Percentiles rank a stretch among this genome's conserved stretches.
phyloP scores from a whole-genome alignment of 1,284 basidiomycete species.

The Trametes hirsuta region DNA sequence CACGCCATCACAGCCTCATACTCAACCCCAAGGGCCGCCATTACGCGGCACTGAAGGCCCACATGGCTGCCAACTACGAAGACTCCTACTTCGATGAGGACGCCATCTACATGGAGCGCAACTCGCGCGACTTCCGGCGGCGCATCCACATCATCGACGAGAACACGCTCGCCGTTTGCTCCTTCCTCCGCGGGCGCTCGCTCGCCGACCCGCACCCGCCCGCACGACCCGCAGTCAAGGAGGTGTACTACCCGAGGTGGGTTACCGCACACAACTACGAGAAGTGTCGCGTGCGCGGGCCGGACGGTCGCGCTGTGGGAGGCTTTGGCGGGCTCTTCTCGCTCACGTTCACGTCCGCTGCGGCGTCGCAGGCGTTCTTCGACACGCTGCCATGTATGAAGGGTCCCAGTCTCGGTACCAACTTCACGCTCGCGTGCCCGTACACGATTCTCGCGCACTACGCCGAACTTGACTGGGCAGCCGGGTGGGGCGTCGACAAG shows the following conservation, averaged over 20 bases:
- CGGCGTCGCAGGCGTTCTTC: conserved; percentile 84
- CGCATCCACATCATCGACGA: conserved; percentile 82
- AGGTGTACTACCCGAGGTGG: conserved; percentile 92
- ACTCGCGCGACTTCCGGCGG: conserved; percentile 88
- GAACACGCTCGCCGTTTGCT: conserved; percentile 85
- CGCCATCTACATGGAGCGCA: conserved; percentile 96
- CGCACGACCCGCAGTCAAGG: conserved; percentile 54
- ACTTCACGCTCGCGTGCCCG: conserved; percentile 93
- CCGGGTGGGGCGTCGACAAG: conserved; percentile 81
- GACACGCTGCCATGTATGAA: conserved; percentile 85
- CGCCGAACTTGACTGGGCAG: conserved; percentile 91
- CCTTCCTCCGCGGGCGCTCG: conserved; percentile 72
- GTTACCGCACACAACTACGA: conserved; percentile 77
- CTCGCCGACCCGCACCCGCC: conserved; percentile 37
- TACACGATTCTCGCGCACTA: conserved; percentile 96
- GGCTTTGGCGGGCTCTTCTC: conserved; percentile 95
- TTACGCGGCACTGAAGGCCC: conserved; percentile 66
- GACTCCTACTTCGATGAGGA: conserved; percentile 93
- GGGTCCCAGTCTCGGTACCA: conserved; percentile 94
- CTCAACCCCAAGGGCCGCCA: conserved; percentile 81
- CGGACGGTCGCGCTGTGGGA: conserved; percentile 42
- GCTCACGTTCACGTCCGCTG: conserved; percentile 77
- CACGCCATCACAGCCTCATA: conserved; percentile 61
- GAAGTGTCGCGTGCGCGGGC: conserved; percentile 48
- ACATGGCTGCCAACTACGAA: conserved; percentile 72